Percentiles rank a stretch among this genome's conserved stretches.
phyloP scores from a whole-genome alignment of 371 early-diverging fungal genomes.

The Lichtheimia ramosa region DNA sequence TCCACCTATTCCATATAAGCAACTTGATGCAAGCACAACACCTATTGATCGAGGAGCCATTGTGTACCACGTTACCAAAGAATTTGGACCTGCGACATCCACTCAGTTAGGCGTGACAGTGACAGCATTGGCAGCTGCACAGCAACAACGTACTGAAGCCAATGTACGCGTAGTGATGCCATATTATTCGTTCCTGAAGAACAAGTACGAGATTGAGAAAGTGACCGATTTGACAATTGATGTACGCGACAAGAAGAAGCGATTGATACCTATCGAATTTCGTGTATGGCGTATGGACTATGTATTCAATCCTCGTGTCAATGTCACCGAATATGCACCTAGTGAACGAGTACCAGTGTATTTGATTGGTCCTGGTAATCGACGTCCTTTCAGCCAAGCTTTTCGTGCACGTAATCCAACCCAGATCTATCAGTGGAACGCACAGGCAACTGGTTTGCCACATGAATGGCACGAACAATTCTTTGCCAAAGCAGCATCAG shows the following conservation, averaged over 20 bases:
- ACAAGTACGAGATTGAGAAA: constrained; percentile 36
- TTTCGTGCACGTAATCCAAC: constrained; percentile 45
- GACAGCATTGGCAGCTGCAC: constrained; percentile 59
- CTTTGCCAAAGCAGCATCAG: constrained; percentile 60
- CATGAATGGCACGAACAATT: constrained; percentile 68
- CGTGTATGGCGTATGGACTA: constrained; percentile 39
- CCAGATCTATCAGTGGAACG: constrained; percentile 49
- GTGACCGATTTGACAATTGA: constrained; percentile 39
- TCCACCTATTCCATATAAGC: constrained; percentile 48
- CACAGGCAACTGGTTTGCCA: constrained; percentile 45
- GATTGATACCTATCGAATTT: constrained; percentile 36
- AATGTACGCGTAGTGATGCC: constrained; percentile 60
- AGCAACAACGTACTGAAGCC: constrained; percentile 46
- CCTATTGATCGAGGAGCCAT: constrained; percentile 18
- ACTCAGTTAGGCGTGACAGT: constrained; percentile 62
- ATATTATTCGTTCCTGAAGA: constrained; percentile 53
- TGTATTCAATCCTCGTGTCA: constrained; percentile 14
- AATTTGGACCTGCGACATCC: constrained; percentile 64
- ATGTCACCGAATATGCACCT: constrained; percentile 8
- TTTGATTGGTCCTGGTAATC: constrained; percentile 60
- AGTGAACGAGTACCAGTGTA: constrained; percentile 50
- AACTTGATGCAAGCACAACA: constrained; percentile 39
- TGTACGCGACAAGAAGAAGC: constrained; percentile 38
- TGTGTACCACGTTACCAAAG: constrained; percentile 68
- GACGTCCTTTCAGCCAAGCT: constrained; percentile 57